Evolutionary conservation across 1,284 basidiomycete species (phyloP), one percentile per base, ranked within the genome.

Genomic region (Cutaneotrichosporon mucoides): DNA sequence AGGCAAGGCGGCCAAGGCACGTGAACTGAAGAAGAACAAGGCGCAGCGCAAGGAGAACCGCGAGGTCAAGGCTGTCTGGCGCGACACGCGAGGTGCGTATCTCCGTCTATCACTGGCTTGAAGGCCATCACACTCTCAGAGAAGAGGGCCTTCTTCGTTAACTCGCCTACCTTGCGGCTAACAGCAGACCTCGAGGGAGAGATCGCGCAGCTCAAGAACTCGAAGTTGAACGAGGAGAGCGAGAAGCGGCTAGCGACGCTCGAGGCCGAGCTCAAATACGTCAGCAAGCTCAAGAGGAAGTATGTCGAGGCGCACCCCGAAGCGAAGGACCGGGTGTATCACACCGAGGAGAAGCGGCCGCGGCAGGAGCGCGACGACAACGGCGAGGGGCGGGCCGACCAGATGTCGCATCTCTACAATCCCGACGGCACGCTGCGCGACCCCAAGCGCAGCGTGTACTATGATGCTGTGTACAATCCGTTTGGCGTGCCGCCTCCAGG

Each of bases 401-500:
- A 59, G 4, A 65, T 63, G 59, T 60, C 63, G 10, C 66, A 71
- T 54, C 71, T 89, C 34, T 92, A 90, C 79, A 84, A 88, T 69
- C 88, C 88, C 73, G 84, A 88, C 72, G 90, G 90, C 13, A 82
- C 90, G 52, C 87, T 90, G 63, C 81, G 87, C 57, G 89, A 91
- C 77, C 91, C 91, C 11, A 90, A 90, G 70, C 82, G 90, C 67
- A 94, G 90, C 76, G 82, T 93, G 45, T 97, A 97, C 76, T 97
- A 92, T 76, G 90, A 98, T 68, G 84, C 89, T 40, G 84, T 92
- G 53, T 88, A 95, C 84, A 98, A 98, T 73, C 92, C 92, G 6
- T 94, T 84, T 73, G 94, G 94, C 34, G 90, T 92, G n/a, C 86
- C 94, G 16, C 94, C 94, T 16, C 94, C 94, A 8, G 94, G 94